Base-by-base conservation (phyloP, 2,329 filamentous ascomycete species). In the Trichocomaceae sp. region DNA sequence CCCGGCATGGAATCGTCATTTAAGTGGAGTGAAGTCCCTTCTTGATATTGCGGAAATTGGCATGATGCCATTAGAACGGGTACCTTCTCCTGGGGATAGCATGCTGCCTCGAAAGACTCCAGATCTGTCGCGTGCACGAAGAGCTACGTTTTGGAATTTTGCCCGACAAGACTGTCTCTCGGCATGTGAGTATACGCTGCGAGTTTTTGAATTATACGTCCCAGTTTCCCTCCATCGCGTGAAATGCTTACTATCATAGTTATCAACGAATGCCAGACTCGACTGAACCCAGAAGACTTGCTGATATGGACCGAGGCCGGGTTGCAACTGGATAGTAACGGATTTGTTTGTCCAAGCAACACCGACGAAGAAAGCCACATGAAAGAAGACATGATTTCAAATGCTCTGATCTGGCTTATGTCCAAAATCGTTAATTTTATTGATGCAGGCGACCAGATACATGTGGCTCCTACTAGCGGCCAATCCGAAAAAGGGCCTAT, bases 391-490 rank as follows among this genome's bases (percentile, higher is more conserved):
- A 75, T 83, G 57, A 80, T 84, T 52, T 80, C 78, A 41, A 86
- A 87, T 61, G 79, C 81, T 0, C 66, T 87, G 3, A 78, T 85
- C 5, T 87, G 83, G 83, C 77, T 87, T 8, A 74, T 84, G 56
- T 80, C 82, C 6, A 86, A 86, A 61, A 78, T 86, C 4, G 79
- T 85, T 50, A 86, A 87, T 62, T 85, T 81, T 63, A 79, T 85
- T 54, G 81, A 78, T 6, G 75, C 77, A 0, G 80, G 81, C 0
- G 81, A 83, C 55, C 76, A 77, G 4, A 63, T 80, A 3, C 72
- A 65, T 45, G 61, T 64, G 31, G 58, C 58, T 15, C 22, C 49
- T 13, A 61, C 65, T 26, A 60, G 61, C 49, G 57, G 60, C 31
- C 52, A 66, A 22, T 55, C 64, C 35, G 61, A 66, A 12, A 54